Evolutionary conservation across 1,284 basidiomycete genomes (phyloP).

Genomic region (Trichosporon sp.): DNA sequence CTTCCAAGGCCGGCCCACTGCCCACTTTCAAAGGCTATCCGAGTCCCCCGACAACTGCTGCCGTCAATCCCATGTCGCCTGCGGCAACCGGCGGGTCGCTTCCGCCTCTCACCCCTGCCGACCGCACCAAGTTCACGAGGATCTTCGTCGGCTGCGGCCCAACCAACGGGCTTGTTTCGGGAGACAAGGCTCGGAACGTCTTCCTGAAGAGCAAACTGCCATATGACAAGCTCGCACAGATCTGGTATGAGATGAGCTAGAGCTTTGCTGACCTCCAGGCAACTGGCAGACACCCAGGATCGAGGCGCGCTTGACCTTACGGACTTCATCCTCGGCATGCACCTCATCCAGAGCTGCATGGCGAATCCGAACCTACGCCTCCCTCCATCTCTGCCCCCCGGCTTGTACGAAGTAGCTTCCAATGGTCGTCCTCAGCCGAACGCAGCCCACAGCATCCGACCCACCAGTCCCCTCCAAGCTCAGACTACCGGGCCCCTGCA

Average conservation of each 20-base stretch:
- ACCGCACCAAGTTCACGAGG: conserved; percentile 73
- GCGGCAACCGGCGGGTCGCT: conserved; percentile 28
- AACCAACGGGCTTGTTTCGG: conserved; percentile 67
- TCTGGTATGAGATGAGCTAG: conserved; percentile 63
- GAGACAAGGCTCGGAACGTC: conserved; percentile 84
- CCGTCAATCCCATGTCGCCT: conserved; percentile 47
- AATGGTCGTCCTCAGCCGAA: conserved; percentile 49
- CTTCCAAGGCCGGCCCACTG: conserved; percentile 62
- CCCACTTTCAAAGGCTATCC: conserved; percentile 70
- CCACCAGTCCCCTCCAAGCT: conserved; percentile 23
- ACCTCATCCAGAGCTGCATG: conserved; percentile 83
- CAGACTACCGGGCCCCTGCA: conserved; percentile 22
- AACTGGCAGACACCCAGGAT: conserved; percentile 87
- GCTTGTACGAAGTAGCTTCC: conserved; percentile 79
- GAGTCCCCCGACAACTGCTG: conserved; percentile 45
- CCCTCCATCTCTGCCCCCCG: conserved; percentile 75
- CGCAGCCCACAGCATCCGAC: conserved; percentile 22
- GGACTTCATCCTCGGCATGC: conserved; percentile 97
- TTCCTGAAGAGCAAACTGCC: conserved; percentile 90
- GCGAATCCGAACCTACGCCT: conserved; percentile 67
- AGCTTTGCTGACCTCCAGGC: conserved; percentile 55
- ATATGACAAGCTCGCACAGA: conserved; percentile 83
- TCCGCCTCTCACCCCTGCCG: conserved; percentile 68
- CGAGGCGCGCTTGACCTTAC: conserved; percentile 81
- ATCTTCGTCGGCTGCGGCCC: conserved; percentile 72